Conservation (phyloP, 2,329 filamentous ascomycete species). For the Didymella segeticola region DNA sequence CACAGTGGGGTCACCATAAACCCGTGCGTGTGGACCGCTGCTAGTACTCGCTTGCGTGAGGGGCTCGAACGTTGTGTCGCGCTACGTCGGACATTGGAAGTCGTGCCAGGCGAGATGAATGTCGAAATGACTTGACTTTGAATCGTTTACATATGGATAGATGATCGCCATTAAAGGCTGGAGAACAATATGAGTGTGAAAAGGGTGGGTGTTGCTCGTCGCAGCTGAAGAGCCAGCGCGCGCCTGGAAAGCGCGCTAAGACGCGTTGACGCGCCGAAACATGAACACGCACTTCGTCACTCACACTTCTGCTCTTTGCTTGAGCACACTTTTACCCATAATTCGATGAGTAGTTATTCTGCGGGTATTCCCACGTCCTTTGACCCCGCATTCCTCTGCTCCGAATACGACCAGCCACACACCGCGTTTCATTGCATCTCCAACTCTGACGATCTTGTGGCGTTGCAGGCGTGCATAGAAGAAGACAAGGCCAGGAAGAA, state of each 20-base stretch:
- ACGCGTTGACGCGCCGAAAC: constrained; percentile 20
- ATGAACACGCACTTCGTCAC: neutral
- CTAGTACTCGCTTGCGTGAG: neutral
- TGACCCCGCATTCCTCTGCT: constrained; percentile 59
- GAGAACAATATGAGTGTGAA: no score
- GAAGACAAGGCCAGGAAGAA: constrained; percentile 54
- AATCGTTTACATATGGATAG: no score
- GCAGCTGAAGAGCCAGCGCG: constrained; percentile 24
- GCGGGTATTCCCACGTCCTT: constrained; percentile 55
- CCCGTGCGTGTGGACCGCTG: neutral
- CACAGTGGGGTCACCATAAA: no score
- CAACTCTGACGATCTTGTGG: constrained; percentile 58
- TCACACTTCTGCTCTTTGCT: neutral
- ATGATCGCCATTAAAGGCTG: no score
- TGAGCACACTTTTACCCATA: constrained; percentile 3
- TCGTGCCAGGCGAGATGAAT: no score
- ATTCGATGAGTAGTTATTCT: constrained; percentile 39
- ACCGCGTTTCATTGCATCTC: constrained; percentile 33
- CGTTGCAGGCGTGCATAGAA: constrained; percentile 49
- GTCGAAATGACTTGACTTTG: no score
- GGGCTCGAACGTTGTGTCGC: neutral
- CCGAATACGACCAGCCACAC: constrained; percentile 46
- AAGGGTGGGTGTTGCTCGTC: no score
- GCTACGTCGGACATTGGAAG: neutral
- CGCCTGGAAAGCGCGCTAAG: constrained; percentile 15